Conservation (phyloP, 768 basidiomycete genomes). For the Cyathus striatus region DNA sequence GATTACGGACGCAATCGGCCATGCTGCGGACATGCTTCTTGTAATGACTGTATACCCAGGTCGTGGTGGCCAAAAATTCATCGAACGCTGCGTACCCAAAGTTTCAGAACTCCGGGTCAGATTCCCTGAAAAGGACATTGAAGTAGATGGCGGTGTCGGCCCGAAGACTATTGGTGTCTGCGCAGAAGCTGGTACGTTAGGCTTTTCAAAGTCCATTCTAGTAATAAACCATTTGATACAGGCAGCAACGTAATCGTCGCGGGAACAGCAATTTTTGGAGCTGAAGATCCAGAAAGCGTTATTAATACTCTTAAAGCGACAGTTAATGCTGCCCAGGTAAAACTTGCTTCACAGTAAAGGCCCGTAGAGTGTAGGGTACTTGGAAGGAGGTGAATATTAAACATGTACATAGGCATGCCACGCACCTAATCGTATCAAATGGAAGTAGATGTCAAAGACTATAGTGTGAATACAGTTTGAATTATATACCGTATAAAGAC, state of each 20-base stretch:
- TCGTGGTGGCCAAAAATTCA: conserved; percentile 95
- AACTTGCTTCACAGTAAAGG: conserved; percentile 7
- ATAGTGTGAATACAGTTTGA: too few relatives aligned
- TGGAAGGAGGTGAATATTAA: background rate
- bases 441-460: too few relatives aligned
- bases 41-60: conserved; percentile 99
- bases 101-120: conserved; percentile 84
- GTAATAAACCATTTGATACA: conserved; percentile 18
- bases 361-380: background rate
- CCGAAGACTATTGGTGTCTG: conserved; percentile 84
- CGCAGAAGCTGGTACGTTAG: conserved; percentile 73
- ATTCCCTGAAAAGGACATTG: conserved; percentile 93
- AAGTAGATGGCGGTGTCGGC: conserved; percentile 98
- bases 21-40: conserved; percentile 87
- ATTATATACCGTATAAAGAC: too few relatives aligned
- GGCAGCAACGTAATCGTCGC: conserved; percentile 99
- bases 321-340: conserved; percentile 65
- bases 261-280: conserved; percentile 90
- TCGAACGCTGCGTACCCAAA: conserved; percentile 89
- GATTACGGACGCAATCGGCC: conserved; percentile 82
- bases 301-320: conserved; percentile 67
- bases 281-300: conserved; percentile 72
- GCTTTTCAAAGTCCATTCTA: background rate
- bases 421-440: background rate
- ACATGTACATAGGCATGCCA: background rate